Base-by-base conservation (phyloP, 176 grass and related monocot genomes). In the Aegilops longissima region DNA sequence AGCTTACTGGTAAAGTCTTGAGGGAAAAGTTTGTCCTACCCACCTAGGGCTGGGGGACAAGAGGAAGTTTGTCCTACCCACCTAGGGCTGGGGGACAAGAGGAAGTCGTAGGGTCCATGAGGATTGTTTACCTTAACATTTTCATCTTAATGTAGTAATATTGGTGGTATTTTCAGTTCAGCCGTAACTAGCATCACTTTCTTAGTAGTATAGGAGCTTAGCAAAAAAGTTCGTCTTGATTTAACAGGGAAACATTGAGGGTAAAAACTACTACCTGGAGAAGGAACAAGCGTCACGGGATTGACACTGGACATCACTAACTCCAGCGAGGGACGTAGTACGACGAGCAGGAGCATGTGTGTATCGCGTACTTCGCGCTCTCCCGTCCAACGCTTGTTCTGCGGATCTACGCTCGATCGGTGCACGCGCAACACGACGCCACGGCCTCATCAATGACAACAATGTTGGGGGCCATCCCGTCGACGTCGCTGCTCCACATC, bases 361-460 rank as follows among this genome's bases (percentile, higher is more conserved):
- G n/a, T 45, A 67, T 70, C 61, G 81, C 81, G 89, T 54, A 25
- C 77, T 13, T 80, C 76, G 17, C 85, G 82, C 89, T 66, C 35
- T 81, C 47, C 36, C 69, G 70, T 62, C 85, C 85, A 80, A 84
- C 77, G 81, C 85, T 76, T 52, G 70, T 76, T 79, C 62, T 12
- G 85, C 89, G 77, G 89, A 91, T 91, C 89, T 70, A 78, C 70
- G 82, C 45, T 88, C 77, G 5, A 54, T 54, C 51, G 77, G 59
- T 62, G 77, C 69, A 39, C 77, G 81, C 82, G 70, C 86, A 85
- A 77, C 77, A 76, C 77, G 82, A 91, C 89, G 39, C 0, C 77
- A 23, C 42, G 71, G 34, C 24, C 83, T 76, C 89, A 87, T 87
- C 81, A 88, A 87, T 87, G 61, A 18, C 24, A 47, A 18, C 24